phyloP scores from a whole-genome alignment of 169 alveolate species.

The Ichthyophthirius multifiliis region DNA sequence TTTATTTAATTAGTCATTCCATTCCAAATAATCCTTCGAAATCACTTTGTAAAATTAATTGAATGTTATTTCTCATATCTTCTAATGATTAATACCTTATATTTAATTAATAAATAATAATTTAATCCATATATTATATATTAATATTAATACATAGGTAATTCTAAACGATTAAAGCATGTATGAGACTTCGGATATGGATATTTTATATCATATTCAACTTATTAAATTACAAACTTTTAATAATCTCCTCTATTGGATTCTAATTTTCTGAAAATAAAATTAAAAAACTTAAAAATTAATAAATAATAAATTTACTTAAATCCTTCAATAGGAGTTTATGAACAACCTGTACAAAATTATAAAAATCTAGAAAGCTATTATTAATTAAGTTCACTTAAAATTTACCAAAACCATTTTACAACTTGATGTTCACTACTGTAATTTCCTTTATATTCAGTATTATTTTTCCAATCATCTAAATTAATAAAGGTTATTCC shows the following conservation, averaged over 20 bases:
- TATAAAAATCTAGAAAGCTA: slow-evolving; percentile 51
- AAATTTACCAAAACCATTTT: slow-evolving; percentile 56
- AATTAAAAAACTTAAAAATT: not conserved
- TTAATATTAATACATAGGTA: slow-evolving; percentile 57
- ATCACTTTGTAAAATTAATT: too few relatives aligned
- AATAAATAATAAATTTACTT: not conserved
- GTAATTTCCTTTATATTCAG: slow-evolving; percentile 53
- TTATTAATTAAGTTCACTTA: slow-evolving; percentile 32
- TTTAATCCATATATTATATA: too few relatives aligned
- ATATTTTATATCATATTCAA: slow-evolving; percentile 25
- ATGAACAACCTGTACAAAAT: slow-evolving; percentile 53
- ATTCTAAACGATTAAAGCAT: slow-evolving; percentile 54
- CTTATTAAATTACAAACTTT: slow-evolving; percentile 44
- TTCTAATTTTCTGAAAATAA: slow-evolving; percentile 49
- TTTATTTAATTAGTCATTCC: too few relatives aligned
- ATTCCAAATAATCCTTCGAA: too few relatives aligned
- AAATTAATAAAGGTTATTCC: slow-evolving; percentile 56
- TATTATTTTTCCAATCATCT: slow-evolving; percentile 64
- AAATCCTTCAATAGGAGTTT: slow-evolving; percentile 69
- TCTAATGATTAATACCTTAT: too few relatives aligned
- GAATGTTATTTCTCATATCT: too few relatives aligned
- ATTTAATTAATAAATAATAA: too few relatives aligned
- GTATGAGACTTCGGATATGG: slow-evolving; percentile 59
- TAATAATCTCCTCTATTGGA: slow-evolving; percentile 54
- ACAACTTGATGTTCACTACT: slow-evolving; percentile 38